Evolutionary conservation across 129 eudicot genomes (phyloP).

Genomic region (Artemisia annua): DNA sequence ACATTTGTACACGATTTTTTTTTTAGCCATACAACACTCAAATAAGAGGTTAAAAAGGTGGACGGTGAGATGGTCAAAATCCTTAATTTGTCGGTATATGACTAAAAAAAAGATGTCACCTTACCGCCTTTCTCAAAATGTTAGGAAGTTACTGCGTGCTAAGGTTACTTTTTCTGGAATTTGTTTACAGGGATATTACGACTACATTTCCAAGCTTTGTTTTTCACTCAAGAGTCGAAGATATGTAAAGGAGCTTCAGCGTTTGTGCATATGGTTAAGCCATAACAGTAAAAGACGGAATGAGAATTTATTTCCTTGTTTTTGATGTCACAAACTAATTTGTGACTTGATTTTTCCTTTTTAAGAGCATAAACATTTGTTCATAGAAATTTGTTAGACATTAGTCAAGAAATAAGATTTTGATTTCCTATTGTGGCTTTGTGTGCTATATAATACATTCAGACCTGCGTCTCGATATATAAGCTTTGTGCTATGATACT

Average conservation of each 20-base stretch:
- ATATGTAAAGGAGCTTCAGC: conserved; percentile 36
- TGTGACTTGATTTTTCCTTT: conserved; percentile 16
- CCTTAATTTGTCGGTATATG: no score
- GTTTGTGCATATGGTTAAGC: background rate
- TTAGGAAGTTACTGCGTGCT: background rate
- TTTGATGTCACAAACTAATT: background rate
- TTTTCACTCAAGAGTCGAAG: conserved; percentile 91
- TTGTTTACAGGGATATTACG: conserved; percentile 68
- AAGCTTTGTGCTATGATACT: no score
- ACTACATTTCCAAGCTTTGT: conserved; percentile 97
- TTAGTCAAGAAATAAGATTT: conserved; percentile 24
- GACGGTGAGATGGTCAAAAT: background rate
- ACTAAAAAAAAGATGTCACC: no score
- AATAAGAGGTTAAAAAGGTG: background rate
- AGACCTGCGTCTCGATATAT: no score
- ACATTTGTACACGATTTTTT: background rate
- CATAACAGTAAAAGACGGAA: background rate
- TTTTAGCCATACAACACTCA: background rate
- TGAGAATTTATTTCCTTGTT: background rate
- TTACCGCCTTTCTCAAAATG: no score
- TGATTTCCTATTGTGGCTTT: background rate
- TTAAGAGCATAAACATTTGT: conserved; percentile 23
- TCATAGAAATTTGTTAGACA: conserved; percentile 22
- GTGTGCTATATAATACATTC: background rate
- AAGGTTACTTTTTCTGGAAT: background rate